A percentile compares a stretch with the other conserved stretches of the same genome.
phyloP scores from a whole-genome alignment of 108 stramenopile genomes.

The Aurantiochytrium sp. region DNA sequence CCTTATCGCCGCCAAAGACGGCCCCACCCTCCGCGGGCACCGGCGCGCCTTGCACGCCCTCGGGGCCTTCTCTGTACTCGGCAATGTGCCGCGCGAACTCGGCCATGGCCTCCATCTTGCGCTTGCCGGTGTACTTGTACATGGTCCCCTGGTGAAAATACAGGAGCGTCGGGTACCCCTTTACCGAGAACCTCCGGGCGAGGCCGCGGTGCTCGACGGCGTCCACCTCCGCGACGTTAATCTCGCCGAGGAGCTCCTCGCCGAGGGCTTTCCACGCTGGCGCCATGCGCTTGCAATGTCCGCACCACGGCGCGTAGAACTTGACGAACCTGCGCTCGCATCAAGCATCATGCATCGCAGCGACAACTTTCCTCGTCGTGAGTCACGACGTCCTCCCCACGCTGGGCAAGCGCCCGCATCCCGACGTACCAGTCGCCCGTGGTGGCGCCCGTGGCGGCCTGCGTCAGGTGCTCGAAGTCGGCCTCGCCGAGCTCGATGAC shows the following conservation, averaged over 20 bases:
- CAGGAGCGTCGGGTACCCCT: background rate
- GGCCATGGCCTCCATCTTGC: background rate
- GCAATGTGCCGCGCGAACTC: too few relatives aligned
- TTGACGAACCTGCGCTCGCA: background rate
- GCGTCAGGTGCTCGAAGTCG: conserved; percentile 45
- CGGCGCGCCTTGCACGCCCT: too few relatives aligned
- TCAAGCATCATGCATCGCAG: too few relatives aligned
- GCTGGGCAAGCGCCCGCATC: too few relatives aligned
- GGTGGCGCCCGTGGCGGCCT: conserved; percentile 45
- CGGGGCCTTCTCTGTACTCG: too few relatives aligned
- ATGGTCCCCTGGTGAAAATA: background rate
- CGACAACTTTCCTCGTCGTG: too few relatives aligned
- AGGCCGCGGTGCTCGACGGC: background rate
- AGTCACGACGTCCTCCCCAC: too few relatives aligned
- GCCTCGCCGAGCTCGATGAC: conserved; percentile 29
- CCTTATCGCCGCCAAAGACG: too few relatives aligned
- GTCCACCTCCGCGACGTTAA: background rate
- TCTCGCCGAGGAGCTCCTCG: background rate
- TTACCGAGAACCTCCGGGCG: background rate
- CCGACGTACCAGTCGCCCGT: conserved; percentile 41
- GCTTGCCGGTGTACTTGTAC: background rate
- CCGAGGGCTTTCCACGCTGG: background rate
- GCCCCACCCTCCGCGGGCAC: too few relatives aligned
- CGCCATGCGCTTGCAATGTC: background rate
- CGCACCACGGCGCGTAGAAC: background rate